These are phyloP conservation scores for Aspergillus tamarii DNA, from an alignment of 2,329 filamentous ascomycete species.

Conservation along the genomic window DNA sequence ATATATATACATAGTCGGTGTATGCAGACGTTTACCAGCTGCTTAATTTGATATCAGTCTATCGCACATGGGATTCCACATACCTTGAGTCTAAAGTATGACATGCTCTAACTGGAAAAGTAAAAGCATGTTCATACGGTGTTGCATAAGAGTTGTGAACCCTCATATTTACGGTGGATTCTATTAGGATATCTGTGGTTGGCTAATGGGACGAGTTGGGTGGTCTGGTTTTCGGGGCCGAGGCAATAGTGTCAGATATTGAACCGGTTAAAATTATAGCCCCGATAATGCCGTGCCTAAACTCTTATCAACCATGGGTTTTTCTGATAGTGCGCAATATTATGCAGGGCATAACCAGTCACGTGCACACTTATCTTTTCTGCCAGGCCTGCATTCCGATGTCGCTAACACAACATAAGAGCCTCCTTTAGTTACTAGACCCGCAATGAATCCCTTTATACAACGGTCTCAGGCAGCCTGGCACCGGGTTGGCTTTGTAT, in stretches of 20 bases:
- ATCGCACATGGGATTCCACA: neutral
- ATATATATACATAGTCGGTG: neutral
- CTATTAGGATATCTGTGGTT: neutral
- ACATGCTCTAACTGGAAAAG: neutral
- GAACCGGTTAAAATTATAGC: neutral
- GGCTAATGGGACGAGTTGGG: neutral
- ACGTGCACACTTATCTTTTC: neutral
- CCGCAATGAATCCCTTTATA: constrained; percentile 29
- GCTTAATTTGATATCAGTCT: neutral
- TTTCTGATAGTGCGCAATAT: neutral
- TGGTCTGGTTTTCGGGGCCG: too few relatives aligned
- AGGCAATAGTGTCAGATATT: neutral
- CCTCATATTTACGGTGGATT: neutral
- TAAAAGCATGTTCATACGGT: neutral
- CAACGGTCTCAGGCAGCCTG: constrained; percentile 43
- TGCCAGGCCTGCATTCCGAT: neutral
- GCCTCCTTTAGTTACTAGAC: neutral
- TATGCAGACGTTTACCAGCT: neutral
- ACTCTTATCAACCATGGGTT: neutral
- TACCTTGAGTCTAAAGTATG: neutral
- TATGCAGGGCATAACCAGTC: neutral
- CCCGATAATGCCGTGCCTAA: neutral
- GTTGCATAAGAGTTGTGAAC: neutral
- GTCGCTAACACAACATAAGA: neutral
- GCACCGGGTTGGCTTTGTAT: constrained; percentile 59